Base-by-base conservation (phyloP, 2,329 filamentous ascomycete genomes). In the Arthroderma sp. region DNA sequence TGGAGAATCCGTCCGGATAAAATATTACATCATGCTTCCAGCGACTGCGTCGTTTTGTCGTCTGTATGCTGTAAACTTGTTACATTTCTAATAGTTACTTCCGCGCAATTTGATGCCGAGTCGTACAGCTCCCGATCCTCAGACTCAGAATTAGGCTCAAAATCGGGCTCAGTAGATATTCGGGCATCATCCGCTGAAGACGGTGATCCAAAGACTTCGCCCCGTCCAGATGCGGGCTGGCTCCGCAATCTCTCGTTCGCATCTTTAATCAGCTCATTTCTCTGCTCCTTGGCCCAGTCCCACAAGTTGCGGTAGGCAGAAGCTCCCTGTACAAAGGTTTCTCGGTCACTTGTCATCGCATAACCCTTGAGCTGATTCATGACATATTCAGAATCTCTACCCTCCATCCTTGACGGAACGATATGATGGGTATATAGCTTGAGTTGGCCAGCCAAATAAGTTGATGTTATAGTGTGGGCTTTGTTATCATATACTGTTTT, bases 301-400 rank as follows among this genome's bases (percentile, higher is more conserved):
- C 64, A 54, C 0, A 53, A 50, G 53, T 70, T 69, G 39, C 66
- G 58, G 47, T 66, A 65, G 40, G 62, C 62, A 2, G 55, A 56
- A 5, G 55, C 58, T 11, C 65, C 67, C 43, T 57, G 9, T 10
- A 53, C 38, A 45, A 67, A 70, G 2, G 40, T 52, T 2, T 65
- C 51, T 3, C 40, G 29, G 40, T 51, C 37, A 30, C 38, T 31
- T 28, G 42, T 38, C 42, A 45, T 47, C 11, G 15, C 2, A 28
- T 29, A 47, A 1, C 11, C 28, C 10, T 45, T 43, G 10, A 48
- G 38, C 36, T 41, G 44, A 11, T 44, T 49, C 37, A 44, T 49
- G 30, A 48, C 36, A 10, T 42, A 46, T 11, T 48, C 34, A 29
- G 39, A 9, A 10, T 10, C 32, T 2, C 45, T 27, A 27, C 28